Evolutionary conservation across 192 early-diverging fungal genomes (phyloP), one percentile per base, ranked within the genome.

Genomic region (Backusella sp.): DNA sequence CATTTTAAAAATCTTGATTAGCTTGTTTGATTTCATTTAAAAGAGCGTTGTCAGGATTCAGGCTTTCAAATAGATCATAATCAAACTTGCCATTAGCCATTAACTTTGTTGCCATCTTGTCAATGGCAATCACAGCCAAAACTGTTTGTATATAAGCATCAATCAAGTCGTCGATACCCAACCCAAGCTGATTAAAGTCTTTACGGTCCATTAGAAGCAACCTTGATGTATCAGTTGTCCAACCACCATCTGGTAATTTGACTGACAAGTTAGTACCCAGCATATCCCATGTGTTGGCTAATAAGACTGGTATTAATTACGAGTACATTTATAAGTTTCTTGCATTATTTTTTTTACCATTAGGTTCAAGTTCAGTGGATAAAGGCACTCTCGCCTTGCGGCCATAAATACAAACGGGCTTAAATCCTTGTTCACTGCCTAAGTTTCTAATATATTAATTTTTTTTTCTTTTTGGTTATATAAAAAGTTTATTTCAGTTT

Each of bases 101-200:
- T 9, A 91, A 73, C 30, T 89, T 72, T 46, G 81, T 80, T 34
- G 86, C 84, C 94, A 95, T 94, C 71, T 90, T 89, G 75, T 96
- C 94, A 72, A 96, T 95, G 12, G 92, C 93, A 80, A 96, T 92
- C 9, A 96, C 93, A 53, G 89, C 88, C 39, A 95, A 76, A 23
- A 94, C 91, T 4, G 94, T 96, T 79, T 96, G 94, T 78, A 96
- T 94, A 75, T 95, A 95, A 3, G 92, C 94, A 72, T 96, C 94
- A 71, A 95, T 96, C 74, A 95, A 80, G 73, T 95, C 94, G 74
- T 95, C 94, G 65, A 96, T 88, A 9, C 94, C 94, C 44, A 95
- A 78, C 15, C 94, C 94, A 42, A 95, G 85, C 80, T 93, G 90
- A 80, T 96, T 96, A 65, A 96, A 95, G 75, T 96, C 94, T 77